Evolutionary conservation across 352 stramenopile genomes (phyloP).

Genomic region (Thalassiosira ordinaria): DNA sequence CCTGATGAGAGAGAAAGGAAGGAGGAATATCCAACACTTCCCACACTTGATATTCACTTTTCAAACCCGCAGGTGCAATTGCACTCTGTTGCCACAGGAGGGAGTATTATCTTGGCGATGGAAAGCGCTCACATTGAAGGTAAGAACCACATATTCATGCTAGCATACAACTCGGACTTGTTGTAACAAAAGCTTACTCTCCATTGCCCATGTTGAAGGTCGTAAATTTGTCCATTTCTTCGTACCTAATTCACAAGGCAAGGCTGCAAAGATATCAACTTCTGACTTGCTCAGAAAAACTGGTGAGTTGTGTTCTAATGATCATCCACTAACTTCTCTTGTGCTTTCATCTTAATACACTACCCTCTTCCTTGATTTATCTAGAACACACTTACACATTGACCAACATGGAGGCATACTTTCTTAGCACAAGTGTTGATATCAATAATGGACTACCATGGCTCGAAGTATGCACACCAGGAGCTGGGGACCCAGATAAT

Average conservation of each 20-base stretch:
- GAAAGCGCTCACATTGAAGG: slow-evolving; percentile 62
- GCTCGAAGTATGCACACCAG: slow-evolving; percentile 55
- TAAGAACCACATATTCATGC: no score
- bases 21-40: slow-evolving; percentile 41
- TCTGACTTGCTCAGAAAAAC: slow-evolving; percentile 64
- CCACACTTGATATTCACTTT: slow-evolving; percentile 68
- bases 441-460: slow-evolving; percentile 64
- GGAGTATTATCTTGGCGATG: slow-evolving; percentile 69
- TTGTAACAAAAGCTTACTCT: no score
- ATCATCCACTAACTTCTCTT: background rate
- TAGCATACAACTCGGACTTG: no score
- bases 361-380: background rate
- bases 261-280: slow-evolving; percentile 40
- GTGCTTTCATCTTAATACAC: slow-evolving; percentile 3
- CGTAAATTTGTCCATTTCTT: slow-evolving; percentile 66
- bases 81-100: slow-evolving; percentile 56
- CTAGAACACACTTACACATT: slow-evolving; percentile 62
- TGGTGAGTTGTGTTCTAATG: slow-evolving; percentile 19
- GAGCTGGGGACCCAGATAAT: no score
- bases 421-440: slow-evolving; percentile 60
- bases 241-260: slow-evolving; percentile 21
- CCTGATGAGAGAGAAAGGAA: slow-evolving; percentile 13
- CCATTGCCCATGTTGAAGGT: no score
- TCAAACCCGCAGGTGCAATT: slow-evolving; percentile 73
- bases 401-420: slow-evolving; percentile 67